These are phyloP conservation scores for Spiraea crenata DNA, from an alignment of 331 rosid species.

Conservation along the genomic window DNA sequence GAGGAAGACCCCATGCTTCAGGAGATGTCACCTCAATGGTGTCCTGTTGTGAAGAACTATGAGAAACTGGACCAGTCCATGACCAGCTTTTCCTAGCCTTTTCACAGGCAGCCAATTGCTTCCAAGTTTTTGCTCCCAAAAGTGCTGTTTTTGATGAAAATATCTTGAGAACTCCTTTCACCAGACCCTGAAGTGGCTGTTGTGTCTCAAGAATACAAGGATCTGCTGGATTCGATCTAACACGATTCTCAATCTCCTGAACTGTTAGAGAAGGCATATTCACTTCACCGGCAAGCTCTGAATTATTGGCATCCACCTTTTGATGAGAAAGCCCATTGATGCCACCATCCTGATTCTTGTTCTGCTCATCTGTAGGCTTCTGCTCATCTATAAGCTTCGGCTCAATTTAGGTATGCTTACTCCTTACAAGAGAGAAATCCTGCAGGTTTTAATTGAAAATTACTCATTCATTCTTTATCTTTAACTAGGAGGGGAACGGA, in stretches of 20 bases:
- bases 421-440: background rate
- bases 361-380: conserved; percentile 27
- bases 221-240: conserved; percentile 89
- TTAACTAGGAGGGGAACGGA: conserved; percentile 70
- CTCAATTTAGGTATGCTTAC: conserved; percentile 59
- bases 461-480: conserved; percentile 17
- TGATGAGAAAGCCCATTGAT: conserved; percentile 42
- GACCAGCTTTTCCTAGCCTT: conserved; percentile 80
- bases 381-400: conserved; percentile 37
- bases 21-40: conserved; percentile 69
- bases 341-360: conserved; percentile 38
- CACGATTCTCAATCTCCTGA: conserved; percentile 83
- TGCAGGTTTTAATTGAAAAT: conserved; percentile 13
- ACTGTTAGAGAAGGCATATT: conserved; percentile 59
- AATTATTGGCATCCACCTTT: conserved; percentile 35
- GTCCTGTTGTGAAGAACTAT: conserved; percentile 51
- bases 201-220: conserved; percentile 95
- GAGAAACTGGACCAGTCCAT: conserved; percentile 81
- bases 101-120: conserved; percentile 70
- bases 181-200: conserved; percentile 94
- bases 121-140: conserved; percentile 95
- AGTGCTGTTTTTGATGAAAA: conserved; percentile 99
- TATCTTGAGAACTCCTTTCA: conserved; percentile 92
- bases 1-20: conserved; percentile 92
- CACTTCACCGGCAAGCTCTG: conserved; percentile 48